Evolutionary conservation across 2,329 filamentous ascomycete species (phyloP).

Genomic region (Pseudocercospora musae): DNA sequence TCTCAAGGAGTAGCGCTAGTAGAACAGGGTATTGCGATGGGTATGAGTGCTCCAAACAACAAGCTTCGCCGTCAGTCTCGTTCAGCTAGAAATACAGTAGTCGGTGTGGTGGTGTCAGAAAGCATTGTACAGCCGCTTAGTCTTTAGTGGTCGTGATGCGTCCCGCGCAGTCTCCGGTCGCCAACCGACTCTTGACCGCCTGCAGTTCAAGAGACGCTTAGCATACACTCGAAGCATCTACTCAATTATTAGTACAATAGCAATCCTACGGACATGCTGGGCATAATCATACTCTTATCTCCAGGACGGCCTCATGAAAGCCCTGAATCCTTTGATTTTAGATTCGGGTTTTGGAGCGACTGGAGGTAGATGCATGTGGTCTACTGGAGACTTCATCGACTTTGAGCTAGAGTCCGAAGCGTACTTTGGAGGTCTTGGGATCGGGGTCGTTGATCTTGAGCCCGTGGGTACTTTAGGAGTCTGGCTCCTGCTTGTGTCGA

Average conservation of each 20-base stretch:
- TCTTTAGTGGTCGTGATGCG: constrained; percentile 4
- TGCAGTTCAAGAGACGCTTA: neutral
- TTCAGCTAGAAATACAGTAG: neutral
- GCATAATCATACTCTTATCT: neutral
- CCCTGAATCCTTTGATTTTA: neutral
- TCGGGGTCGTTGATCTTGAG: neutral
- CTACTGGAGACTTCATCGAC: neutral
- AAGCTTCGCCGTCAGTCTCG: neutral
- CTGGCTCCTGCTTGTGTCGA: neutral
- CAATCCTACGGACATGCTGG: neutral
- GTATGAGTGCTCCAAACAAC: neutral
- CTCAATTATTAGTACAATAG: neutral
- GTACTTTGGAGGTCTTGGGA: neutral
- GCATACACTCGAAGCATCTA: neutral
- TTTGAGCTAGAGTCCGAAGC: neutral
- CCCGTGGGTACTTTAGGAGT: neutral
- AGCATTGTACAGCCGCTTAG: neutral
- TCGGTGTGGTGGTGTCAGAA: neutral
- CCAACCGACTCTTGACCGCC: neutral
- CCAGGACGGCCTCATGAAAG: constrained; percentile 1
- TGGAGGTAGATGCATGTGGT: neutral
- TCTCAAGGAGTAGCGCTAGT: neutral
- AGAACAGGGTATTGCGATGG: constrained; percentile 2
- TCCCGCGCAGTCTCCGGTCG: constrained; percentile 3
- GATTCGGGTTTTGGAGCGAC: neutral